Conservation (phyloP, 441 rosid species). For the Populus tomentosa region DNA sequence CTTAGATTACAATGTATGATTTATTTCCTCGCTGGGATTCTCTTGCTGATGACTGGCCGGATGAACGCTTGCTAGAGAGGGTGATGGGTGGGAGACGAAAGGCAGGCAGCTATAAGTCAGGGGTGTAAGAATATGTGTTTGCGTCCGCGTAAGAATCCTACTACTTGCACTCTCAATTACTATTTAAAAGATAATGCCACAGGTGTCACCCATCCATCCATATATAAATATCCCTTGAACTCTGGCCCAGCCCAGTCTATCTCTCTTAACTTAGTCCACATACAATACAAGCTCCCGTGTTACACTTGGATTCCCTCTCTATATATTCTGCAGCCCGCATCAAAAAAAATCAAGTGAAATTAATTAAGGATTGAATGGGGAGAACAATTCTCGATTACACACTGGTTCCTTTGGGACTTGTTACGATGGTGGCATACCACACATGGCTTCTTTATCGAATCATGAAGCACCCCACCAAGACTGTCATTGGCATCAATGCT, state of each 20-base stretch:
- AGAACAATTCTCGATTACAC: constrained; percentile 52
- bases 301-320: constrained; percentile 15
- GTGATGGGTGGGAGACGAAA: too few relatives aligned
- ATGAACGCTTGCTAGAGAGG: too few relatives aligned
- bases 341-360: background rate
- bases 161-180: too few relatives aligned
- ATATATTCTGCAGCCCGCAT: too few relatives aligned
- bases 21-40: too few relatives aligned
- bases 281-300: constrained; percentile 23
- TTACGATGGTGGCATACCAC: constrained; percentile 56
- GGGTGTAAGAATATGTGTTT: too few relatives aligned
- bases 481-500: constrained; percentile 75
- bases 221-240: background rate
- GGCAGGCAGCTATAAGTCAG: too few relatives aligned
- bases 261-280: background rate
- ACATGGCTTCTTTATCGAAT: constrained; percentile 66
- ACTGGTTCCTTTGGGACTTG: constrained; percentile 57
- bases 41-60: too few relatives aligned
- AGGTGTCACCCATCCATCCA: background rate
- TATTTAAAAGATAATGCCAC: too few relatives aligned
- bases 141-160: too few relatives aligned
- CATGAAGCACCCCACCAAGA: constrained; percentile 54
- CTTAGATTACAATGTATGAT: too few relatives aligned
- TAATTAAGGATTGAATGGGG: constrained; percentile 25
- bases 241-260: background rate